A percentile compares a stretch with the other conserved stretches of the same genome.
These are phyloP conservation scores for Talaromyces sp. DNA, from an alignment of 2,329 filamentous ascomycete genomes.

Conservation along the genomic window DNA sequence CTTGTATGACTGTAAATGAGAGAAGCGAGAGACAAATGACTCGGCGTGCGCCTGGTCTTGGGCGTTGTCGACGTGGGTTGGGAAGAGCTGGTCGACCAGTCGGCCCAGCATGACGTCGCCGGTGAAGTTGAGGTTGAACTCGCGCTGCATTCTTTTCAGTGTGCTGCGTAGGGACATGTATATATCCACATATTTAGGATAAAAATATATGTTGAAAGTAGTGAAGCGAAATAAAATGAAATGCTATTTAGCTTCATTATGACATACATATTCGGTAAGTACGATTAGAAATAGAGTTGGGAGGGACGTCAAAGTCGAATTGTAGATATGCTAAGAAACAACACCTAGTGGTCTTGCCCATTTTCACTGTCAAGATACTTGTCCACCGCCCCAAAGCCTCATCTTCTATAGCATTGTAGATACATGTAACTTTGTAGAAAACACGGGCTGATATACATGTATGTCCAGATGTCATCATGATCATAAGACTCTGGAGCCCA, in stretches of 20 bases:
- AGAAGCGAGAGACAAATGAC: conserved; percentile 14
- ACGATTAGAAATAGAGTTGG: too few species aligned
- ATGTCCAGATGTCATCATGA: too few species aligned
- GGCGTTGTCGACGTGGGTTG: conserved; percentile 24
- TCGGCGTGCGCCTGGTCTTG: conserved; percentile 18
- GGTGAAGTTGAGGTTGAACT: conserved; percentile 26
- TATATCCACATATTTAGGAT: too few species aligned
- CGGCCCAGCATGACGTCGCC: conserved; percentile 40
- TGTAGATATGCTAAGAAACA: too few species aligned
- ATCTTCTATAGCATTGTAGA: too few species aligned
- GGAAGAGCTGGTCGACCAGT: conserved; percentile 35
- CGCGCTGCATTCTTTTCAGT: not conserved
- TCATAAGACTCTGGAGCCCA: too few species aligned
- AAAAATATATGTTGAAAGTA: not conserved
- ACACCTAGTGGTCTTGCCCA: too few species aligned
- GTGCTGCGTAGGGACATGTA: not conserved
- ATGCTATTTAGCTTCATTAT: not conserved
- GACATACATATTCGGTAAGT: not conserved
- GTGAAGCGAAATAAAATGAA: not conserved
- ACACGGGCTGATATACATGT: too few species aligned
- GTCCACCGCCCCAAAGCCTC: too few species aligned
- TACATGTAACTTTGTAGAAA: too few species aligned
- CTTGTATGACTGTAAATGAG: conserved; percentile 20
- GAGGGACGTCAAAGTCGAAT: too few species aligned
- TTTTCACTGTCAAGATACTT: too few species aligned